A percentile compares a stretch with the other conserved stretches of the same genome.
Evolutionary conservation across 192 early-diverging fungal genomes (phyloP).

Genomic region (Physocladia obscura): DNA sequence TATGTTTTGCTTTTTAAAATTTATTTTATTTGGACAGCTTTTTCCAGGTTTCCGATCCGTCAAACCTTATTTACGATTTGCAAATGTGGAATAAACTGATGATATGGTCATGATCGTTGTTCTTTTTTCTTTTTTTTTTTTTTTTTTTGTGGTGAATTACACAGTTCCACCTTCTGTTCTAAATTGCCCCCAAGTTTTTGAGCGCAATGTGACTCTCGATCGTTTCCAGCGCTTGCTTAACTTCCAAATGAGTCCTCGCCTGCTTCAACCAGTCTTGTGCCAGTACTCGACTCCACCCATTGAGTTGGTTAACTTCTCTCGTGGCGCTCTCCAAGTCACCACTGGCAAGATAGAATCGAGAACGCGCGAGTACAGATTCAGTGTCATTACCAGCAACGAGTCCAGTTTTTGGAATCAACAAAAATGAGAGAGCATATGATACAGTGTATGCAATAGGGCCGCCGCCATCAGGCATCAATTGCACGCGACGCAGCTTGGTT

Average conservation of each 20-base stretch:
- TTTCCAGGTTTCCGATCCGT: constrained; percentile 82
- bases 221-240: constrained; percentile 78
- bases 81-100: constrained; percentile 27
- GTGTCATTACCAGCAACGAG: constrained; percentile 81
- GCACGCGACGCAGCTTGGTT: constrained; percentile 69
- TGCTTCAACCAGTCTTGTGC: constrained; percentile 84
- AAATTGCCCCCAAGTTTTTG: constrained; percentile 15
- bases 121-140: no score
- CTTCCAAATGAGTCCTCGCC: constrained; percentile 79
- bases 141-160: no score
- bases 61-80: constrained; percentile 81
- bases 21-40: constrained; percentile 36
- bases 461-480: constrained; percentile 84
- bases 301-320: constrained; percentile 89
- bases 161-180: no score
- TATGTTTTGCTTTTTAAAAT: neutral
- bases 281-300: constrained; percentile 84
- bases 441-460: constrained; percentile 81
- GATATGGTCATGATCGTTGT: no score
- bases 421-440: constrained; percentile 65
- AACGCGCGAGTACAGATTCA: constrained; percentile 79
- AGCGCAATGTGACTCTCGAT: constrained; percentile 20
- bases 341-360: constrained; percentile 70
- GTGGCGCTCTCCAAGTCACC: constrained; percentile 83
- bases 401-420: constrained; percentile 85